These are phyloP conservation scores for Ganoderma lingzhi DNA, from an alignment of 1,284 basidiomycete species.

Conservation along the genomic window DNA sequence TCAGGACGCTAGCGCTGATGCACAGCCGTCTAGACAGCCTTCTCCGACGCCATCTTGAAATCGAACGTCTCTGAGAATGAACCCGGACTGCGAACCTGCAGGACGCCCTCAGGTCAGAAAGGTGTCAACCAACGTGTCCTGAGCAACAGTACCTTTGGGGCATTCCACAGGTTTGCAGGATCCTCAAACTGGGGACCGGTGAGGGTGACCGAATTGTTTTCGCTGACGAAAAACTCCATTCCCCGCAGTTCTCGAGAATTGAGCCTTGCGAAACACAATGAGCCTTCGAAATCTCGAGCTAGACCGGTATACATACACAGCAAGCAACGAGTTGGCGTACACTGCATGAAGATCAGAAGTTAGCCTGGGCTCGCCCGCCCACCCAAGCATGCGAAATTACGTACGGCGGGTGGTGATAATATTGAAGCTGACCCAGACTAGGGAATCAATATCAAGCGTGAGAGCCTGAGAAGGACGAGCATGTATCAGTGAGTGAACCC, in stretches of 20 bases:
- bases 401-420: conserved; percentile 12
- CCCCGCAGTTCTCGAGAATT: conserved; percentile 10
- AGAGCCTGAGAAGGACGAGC: neutral
- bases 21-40: neutral
- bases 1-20: neutral
- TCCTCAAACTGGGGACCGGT: neutral
- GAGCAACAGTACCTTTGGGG: neutral
- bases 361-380: neutral
- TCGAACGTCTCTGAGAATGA: neutral
- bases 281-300: neutral
- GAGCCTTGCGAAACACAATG: neutral
- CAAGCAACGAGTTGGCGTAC: conserved; percentile 9
- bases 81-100: neutral
- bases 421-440: conserved; percentile 11
- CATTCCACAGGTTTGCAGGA: conserved; percentile 3
- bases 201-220: conserved; percentile 1
- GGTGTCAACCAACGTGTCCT: neutral
- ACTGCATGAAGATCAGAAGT: neutral
- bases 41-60: neutral
- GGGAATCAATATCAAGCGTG: neutral
- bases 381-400: neutral
- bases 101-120: too few species aligned
- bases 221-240: conserved; percentile 13
- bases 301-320: neutral
- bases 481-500: neutral